Evolutionary conservation across 176 grass and related monocot species (phyloP), one percentile per base, ranked within the genome.

Genomic region (Elaeis guineensis): DNA sequence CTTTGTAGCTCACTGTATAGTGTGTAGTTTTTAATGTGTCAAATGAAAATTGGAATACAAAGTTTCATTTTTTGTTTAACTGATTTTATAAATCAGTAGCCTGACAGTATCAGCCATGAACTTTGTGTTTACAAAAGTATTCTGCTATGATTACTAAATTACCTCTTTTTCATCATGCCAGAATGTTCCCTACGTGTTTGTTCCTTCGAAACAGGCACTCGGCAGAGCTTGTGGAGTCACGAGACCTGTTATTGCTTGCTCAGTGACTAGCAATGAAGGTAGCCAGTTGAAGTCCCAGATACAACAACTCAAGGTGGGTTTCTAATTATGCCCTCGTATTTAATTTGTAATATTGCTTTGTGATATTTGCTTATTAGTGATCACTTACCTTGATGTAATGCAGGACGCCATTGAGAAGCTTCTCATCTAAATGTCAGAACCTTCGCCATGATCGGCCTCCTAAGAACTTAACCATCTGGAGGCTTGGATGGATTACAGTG

Each of bases 201-300:
- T 63, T 22, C 24, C 35, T 49, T 63, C 61, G 17, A 44, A 63
- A 16, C 32, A 63, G 39, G 29, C 61, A 16, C 61, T 63, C 21
- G 61, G 32, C 21, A n/a, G 61, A 49, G 32, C 61, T 12, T 63
- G 61, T 16, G 61, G 61, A 6, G 32, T 63, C 19, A 49, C 61
- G 0, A 63, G 61, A 19, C 18, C 61, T 49, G 61, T 63, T 2
- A 63, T 48, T 0, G 61, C 61, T 17, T 63, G 61, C 16, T 63
- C 61, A 2, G 35, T 63, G 2, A 63, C 61, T 4, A 49, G 32
- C 16, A 63, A 63, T 19, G 32, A 63, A 49, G 61, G 61, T 2
- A 63, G 61, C 61, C 61, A 44, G 32, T 21, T 49, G 61, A 63
- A 63, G 23, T 49, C 61, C 7, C 61, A 63, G 19, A 63, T 63